Evolutionary conservation across 768 basidiomycete species (phyloP).

Genomic region (Hebeloma cylindrosporum): DNA sequence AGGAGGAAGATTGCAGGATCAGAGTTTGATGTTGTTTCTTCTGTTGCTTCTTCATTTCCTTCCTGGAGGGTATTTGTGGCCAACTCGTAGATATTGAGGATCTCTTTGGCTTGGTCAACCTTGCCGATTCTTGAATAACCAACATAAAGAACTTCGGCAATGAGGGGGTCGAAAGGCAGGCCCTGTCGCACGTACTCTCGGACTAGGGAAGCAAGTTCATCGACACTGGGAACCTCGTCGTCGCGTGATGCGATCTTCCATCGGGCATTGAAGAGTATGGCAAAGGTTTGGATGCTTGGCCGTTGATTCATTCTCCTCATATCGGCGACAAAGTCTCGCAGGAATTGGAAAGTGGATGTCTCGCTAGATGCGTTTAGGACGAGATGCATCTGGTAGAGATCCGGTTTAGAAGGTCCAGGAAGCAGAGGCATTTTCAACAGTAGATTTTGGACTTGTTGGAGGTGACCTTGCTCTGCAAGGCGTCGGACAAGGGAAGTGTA

Average conservation of each 20-base stretch:
- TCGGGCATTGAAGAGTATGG: constrained; percentile 46
- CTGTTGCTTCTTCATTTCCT: neutral
- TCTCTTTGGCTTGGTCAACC: constrained; percentile 34
- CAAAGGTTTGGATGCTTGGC: constrained; percentile 48
- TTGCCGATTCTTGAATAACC: constrained; percentile 43
- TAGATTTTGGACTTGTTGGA: constrained; percentile 48
- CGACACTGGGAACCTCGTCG: constrained; percentile 27
- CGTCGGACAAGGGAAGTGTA: constrained; percentile 51
- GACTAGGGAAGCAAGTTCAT: constrained; percentile 42
- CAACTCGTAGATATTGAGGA: constrained; percentile 23
- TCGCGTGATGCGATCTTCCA: constrained; percentile 32
- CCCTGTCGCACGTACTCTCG: constrained; percentile 46
- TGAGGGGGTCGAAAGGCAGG: constrained; percentile 42
- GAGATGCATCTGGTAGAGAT: constrained; percentile 53
- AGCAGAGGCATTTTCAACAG: constrained; percentile 52
- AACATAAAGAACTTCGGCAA: constrained; percentile 41
- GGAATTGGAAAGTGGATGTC: constrained; percentile 30
- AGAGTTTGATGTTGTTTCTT: neutral
- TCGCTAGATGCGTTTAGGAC: constrained; percentile 44
- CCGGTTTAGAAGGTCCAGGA: constrained; percentile 45
- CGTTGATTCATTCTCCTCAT: constrained; percentile 41
- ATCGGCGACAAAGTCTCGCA: constrained; percentile 36
- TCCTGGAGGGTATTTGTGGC: neutral
- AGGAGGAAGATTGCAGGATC: constrained; percentile 34
- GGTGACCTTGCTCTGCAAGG: constrained; percentile 45